Conservation (phyloP, 2,329 filamentous ascomycete genomes). For the Fonsecaea pedrosoi region DNA sequence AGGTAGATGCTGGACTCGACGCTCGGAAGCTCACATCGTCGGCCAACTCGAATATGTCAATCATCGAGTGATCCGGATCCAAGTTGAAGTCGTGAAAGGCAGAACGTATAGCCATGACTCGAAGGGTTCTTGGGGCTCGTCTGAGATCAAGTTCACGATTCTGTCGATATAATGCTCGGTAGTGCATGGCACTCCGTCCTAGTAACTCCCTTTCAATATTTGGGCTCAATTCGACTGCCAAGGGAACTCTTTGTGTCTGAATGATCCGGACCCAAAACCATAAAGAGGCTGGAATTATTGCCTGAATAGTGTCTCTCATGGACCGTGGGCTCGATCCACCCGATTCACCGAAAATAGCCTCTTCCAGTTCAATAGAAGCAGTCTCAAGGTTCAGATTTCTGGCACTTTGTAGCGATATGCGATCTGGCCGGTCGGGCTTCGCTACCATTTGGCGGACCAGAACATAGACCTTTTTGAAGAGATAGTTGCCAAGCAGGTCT, state of each 20-base stretch:
- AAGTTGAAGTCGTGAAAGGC: constrained; percentile 31
- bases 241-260: constrained; percentile 26
- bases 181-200: constrained; percentile 21
- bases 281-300: constrained; percentile 29
- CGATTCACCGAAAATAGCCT: constrained; percentile 5
- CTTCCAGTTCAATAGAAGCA: constrained; percentile 2
- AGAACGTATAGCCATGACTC: constrained; percentile 28
- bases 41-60: constrained; percentile 26
- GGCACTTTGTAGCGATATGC: constrained; percentile 30
- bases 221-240: constrained; percentile 27
- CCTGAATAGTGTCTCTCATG: constrained; percentile 13
- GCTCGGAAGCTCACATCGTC: constrained; percentile 24
- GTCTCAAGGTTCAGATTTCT: constrained; percentile 4
- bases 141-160: constrained; percentile 16
- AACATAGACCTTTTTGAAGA: constrained; percentile 30
- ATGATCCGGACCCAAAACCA: constrained; percentile 31
- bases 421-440: constrained; percentile 35
- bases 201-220: constrained; percentile 29
- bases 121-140: constrained; percentile 17
- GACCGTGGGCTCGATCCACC: not conserved
- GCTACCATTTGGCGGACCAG: constrained; percentile 29
- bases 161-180: constrained; percentile 16
- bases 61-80: constrained; percentile 28
- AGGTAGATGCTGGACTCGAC: constrained; percentile 27
- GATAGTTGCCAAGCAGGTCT: constrained; percentile 24